Evolutionary conservation across 2,329 filamentous ascomycete species (phyloP).

Genomic region (Diplodia seriata): DNA sequence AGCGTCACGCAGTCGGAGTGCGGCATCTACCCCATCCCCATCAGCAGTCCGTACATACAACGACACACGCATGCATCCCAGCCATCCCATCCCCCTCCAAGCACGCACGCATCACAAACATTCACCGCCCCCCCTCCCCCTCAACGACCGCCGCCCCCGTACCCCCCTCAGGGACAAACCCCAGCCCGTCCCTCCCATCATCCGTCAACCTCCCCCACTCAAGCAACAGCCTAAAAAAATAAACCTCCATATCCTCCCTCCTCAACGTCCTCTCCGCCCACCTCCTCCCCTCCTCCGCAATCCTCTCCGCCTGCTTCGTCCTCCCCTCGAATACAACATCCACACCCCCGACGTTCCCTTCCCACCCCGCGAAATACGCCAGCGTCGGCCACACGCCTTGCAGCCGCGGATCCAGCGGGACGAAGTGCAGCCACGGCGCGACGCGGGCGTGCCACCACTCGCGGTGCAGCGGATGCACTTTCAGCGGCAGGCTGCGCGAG

Average conservation of each 20-base stretch:
- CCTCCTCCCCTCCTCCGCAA: constrained; percentile 68
- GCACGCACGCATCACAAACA: no score
- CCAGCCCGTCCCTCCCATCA: constrained; percentile 45
- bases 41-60: no score
- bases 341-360: not conserved
- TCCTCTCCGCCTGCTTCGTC: constrained; percentile 60
- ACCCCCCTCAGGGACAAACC: constrained; percentile 34
- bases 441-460: constrained; percentile 82
- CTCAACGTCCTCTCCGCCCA: constrained; percentile 71
- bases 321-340: not conserved
- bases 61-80: no score
- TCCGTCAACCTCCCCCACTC: constrained; percentile 64
- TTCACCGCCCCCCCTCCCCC: not conserved
- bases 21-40: no score
- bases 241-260: constrained; percentile 79
- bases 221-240: constrained; percentile 77
- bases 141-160: not conserved
- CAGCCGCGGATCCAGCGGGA: constrained; percentile 74
- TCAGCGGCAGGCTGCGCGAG: constrained; percentile 72
- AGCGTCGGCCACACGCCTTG: constrained; percentile 77
- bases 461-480: constrained; percentile 71
- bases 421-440: constrained; percentile 79
- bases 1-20: no score
- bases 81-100: no score
- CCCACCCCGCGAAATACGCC: constrained; percentile 71